These are phyloP conservation scores for Echinochloa phyllopogon DNA, from an alignment of 176 grass and related monocot genomes.

Conservation along the genomic window DNA sequence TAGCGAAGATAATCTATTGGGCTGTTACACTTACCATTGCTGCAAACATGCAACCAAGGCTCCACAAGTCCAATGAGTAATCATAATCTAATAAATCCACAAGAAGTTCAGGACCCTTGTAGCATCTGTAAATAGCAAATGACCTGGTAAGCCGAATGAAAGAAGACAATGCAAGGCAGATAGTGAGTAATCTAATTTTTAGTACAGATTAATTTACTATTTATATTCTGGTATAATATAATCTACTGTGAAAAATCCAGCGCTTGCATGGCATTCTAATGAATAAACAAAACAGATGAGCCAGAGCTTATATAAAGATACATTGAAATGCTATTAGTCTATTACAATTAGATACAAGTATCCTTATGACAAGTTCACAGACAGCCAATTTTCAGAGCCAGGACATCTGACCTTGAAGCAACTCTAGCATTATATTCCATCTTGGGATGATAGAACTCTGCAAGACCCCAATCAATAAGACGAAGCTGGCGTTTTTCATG, in stretches of 20 bases:
- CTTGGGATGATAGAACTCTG: conserved; percentile 94
- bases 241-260: not conserved
- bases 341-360: not conserved
- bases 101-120: conserved; percentile 93
- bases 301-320: not conserved
- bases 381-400: conserved; percentile 6
- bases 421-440: conserved; percentile 97
- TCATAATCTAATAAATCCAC: conserved; percentile 98
- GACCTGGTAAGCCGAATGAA: not conserved
- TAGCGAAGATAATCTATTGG: conserved; percentile 23
- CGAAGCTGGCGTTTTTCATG: conserved; percentile 81
- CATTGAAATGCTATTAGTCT: not conserved
- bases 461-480: conserved; percentile 98
- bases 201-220: not conserved
- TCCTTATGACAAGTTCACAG: conserved; percentile 8
- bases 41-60: conserved; percentile 98
- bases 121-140: conserved; percentile 58
- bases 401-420: conserved; percentile 76
- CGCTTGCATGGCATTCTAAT: not conserved
- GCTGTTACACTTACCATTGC: conserved; percentile 67
- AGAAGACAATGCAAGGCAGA: not conserved
- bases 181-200: not conserved
- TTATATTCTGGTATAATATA: conserved; percentile 31
- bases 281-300: conserved; percentile 9
- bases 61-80: conserved; percentile 98